Percentiles rank a stretch among this genome's conserved stretches.
Conservation (phyloP, 2,329 filamentous ascomycete species). For the Aspergillus brasiliensis region DNA sequence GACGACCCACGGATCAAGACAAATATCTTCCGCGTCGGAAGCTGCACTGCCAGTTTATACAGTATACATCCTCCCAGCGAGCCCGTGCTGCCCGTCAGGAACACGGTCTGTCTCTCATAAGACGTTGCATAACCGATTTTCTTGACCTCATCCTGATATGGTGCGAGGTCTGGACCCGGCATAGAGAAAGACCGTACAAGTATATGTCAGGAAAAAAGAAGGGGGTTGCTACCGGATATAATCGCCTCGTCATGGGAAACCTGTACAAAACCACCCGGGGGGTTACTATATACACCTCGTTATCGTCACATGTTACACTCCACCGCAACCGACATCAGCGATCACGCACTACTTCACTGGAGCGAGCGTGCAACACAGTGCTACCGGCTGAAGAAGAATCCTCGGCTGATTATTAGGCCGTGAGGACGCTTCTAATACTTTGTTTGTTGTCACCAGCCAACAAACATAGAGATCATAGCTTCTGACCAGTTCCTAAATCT, state of each 20-base stretch:
- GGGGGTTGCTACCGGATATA: background rate
- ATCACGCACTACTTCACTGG: background rate
- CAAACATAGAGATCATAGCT: too few relatives aligned
- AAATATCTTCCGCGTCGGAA: constrained; percentile 36
- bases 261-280: background rate
- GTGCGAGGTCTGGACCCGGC: constrained; percentile 7
- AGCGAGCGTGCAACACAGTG: background rate
- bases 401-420: background rate
- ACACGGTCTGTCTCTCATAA: constrained; percentile 31
- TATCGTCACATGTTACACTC: background rate
- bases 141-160: constrained; percentile 22
- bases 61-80: constrained; percentile 37
- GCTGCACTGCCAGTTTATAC: constrained; percentile 35
- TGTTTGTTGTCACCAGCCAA: too few relatives aligned
- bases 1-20: constrained; percentile 29
- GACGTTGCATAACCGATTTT: constrained; percentile 28
- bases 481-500: too few relatives aligned
- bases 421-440: background rate
- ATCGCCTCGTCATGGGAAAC: background rate
- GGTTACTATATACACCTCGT: background rate
- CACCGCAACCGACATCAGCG: background rate
- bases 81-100: constrained; percentile 35
- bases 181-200: background rate
- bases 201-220: too few relatives aligned
- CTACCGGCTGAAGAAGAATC: background rate